Evolutionary conservation across 257 asterid species (phyloP).

Genomic region (Solanum clarkiae): DNA sequence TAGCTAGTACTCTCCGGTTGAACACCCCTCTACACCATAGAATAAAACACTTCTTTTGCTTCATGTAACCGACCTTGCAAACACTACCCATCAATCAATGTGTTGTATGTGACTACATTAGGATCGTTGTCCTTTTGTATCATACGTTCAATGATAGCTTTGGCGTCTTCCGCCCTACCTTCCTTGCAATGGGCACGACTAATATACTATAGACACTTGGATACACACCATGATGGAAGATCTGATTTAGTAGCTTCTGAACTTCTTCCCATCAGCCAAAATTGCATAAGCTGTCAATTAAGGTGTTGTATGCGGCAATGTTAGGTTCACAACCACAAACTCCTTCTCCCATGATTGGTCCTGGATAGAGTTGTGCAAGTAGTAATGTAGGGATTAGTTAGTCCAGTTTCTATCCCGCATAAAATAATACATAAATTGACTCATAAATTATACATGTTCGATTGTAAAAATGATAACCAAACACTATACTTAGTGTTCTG

Average conservation of each 20-base stretch:
- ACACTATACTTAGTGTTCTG: not conserved
- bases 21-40: not conserved
- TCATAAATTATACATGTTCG: not conserved
- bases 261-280: constrained; percentile 4
- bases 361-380: not conserved
- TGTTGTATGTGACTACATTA: not conserved
- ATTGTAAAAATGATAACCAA: not conserved
- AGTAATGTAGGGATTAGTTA: not conserved
- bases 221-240: not conserved
- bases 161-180: not conserved
- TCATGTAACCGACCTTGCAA: not conserved
- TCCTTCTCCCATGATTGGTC: not conserved
- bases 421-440: not conserved
- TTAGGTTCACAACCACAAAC: not conserved
- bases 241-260: not conserved
- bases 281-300: constrained; percentile 10
- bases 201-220: not conserved
- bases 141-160: not conserved
- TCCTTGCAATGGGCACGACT: not conserved
- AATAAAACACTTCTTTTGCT: not conserved
- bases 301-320: not conserved
- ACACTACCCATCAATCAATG: constrained; percentile 3
- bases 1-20: not conserved
- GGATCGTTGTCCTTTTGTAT: not conserved
- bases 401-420: not conserved